Evolutionary conservation across 169 alveolate species (phyloP).

Genomic region (Plasmodium ovale): DNA sequence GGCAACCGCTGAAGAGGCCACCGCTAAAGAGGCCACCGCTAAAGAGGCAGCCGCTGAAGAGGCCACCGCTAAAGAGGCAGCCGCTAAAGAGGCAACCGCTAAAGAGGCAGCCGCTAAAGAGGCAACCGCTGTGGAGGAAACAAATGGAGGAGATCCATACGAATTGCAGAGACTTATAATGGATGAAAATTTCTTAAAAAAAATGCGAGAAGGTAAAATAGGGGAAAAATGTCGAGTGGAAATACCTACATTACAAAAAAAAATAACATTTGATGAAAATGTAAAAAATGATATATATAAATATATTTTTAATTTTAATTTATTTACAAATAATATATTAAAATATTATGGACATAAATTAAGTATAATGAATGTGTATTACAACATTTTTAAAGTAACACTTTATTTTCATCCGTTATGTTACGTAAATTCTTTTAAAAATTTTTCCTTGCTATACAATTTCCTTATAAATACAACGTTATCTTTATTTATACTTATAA

Average conservation of each 20-base stretch:
- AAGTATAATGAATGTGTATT: slow-evolving; percentile 17
- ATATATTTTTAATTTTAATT: slow-evolving; percentile 43
- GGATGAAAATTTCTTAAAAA: background rate
- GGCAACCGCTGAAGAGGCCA: background rate
- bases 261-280: slow-evolving; percentile 69
- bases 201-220: slow-evolving; percentile 14
- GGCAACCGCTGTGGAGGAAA: background rate
- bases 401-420: slow-evolving; percentile 62
- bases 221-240: slow-evolving; percentile 16
- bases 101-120: background rate
- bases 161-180: slow-evolving; percentile 17
- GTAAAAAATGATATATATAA: slow-evolving; percentile 39
- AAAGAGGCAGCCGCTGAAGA: background rate
- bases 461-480: slow-evolving; percentile 40
- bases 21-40: background rate
- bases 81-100: background rate
- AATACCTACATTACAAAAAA: slow-evolving; percentile 43
- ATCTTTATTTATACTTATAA: slow-evolving; percentile 39
- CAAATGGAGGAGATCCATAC: too few relatives aligned
- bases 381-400: slow-evolving; percentile 29
- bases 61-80: too few relatives aligned
- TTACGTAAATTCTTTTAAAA: slow-evolving; percentile 53
- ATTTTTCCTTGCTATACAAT: slow-evolving; percentile 41
- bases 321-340: slow-evolving; percentile 18
- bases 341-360: slow-evolving; percentile 1